phyloP scores from a whole-genome alignment of 805 yeast genomes.

The Scheffersomyces stipitis region DNA sequence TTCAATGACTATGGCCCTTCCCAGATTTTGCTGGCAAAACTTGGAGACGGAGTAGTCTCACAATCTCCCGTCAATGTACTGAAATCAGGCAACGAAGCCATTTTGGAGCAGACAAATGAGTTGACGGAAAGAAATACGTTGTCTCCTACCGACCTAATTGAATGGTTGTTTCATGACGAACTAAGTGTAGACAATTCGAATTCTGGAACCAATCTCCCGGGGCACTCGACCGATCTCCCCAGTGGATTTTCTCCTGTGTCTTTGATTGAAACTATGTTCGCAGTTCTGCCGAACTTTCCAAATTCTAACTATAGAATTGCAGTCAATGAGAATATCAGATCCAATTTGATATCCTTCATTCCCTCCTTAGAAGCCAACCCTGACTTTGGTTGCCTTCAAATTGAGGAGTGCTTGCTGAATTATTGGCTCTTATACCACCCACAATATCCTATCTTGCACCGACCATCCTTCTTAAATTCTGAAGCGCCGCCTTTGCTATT shows the following conservation, averaged over 20 bases:
- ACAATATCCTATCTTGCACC: slow-evolving; percentile 11
- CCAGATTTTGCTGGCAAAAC: too few species aligned
- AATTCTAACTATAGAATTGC: slow-evolving; percentile 4
- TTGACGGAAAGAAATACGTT: slow-evolving; percentile 6
- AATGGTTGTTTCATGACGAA: slow-evolving; percentile 27
- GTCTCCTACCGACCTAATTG: slow-evolving; percentile 30
- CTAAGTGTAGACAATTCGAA: neutral
- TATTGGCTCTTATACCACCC: slow-evolving; percentile 11
- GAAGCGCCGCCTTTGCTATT: slow-evolving; percentile 8
- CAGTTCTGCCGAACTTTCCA: slow-evolving; percentile 10
- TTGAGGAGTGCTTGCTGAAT: slow-evolving; percentile 7
- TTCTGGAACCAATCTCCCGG: neutral
- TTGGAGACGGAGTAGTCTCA: too few species aligned
- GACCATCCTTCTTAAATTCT: slow-evolving; percentile 10
- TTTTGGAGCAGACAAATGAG: neutral
- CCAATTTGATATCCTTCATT: slow-evolving; percentile 4
- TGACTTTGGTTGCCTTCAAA: slow-evolving; percentile 8
- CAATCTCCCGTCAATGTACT: too few species aligned
- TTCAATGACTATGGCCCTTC: neutral
- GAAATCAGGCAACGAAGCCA: too few species aligned
- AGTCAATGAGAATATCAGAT: slow-evolving; percentile 5
- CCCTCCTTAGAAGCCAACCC: slow-evolving; percentile 4
- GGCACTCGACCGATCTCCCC: slow-evolving; percentile 2
- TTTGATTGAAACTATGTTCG: slow-evolving; percentile 9
- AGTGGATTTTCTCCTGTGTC: slow-evolving; percentile 6